Percentiles rank a stretch among this genome's conserved stretches.
These are phyloP conservation scores for Teratosphaeria viscida DNA, from an alignment of 2,329 filamentous ascomycete genomes.

Conservation along the genomic window DNA sequence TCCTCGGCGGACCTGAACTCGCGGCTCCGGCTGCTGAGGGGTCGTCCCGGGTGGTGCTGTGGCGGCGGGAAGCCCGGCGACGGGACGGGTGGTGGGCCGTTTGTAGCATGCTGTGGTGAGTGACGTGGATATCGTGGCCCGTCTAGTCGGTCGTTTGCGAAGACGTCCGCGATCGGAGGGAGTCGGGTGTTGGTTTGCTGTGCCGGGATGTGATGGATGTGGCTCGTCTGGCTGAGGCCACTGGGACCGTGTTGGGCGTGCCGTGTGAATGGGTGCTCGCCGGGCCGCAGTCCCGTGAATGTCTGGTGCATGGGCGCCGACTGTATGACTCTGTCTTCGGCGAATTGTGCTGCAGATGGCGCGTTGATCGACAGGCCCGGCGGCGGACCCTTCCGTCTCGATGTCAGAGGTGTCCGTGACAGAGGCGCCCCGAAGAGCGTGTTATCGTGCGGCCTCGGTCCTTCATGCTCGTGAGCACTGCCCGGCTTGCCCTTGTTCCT, in stretches of 20 bases:
- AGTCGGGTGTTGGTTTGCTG: constrained; percentile 84
- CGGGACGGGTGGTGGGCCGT: constrained; percentile 57
- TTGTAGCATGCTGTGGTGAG: constrained; percentile 45
- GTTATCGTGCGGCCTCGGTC: constrained; percentile 26
- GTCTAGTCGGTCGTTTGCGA: constrained; percentile 63
- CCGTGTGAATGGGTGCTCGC: constrained; percentile 30
- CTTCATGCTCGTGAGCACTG: constrained; percentile 19
- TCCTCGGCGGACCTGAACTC: constrained; percentile 96
- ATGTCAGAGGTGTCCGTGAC: constrained; percentile 63
- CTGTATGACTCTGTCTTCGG: constrained; percentile 89
- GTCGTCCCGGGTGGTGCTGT: constrained; percentile 32
- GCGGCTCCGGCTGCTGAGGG: constrained; percentile 51
- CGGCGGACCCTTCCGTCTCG: constrained; percentile 64
- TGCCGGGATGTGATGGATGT: constrained; percentile 83
- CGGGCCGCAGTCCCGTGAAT: constrained; percentile 81
- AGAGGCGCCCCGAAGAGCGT: constrained; percentile 32
- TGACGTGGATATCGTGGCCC: constrained; percentile 37
- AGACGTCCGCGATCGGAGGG: constrained; percentile 89
- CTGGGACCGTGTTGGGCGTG: constrained; percentile 63
- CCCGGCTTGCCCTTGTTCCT: constrained; percentile 76
- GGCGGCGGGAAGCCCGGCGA: constrained; percentile 65
- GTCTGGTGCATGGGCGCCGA: constrained; percentile 91
- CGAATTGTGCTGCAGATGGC: constrained; percentile 83
- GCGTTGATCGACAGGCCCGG: constrained; percentile 91
- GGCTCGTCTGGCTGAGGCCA: constrained; percentile 70